A percentile compares a stretch with the other conserved stretches of the same genome.
phyloP scores from a whole-genome alignment of 805 yeast genomes.

The Suhomyces tanzawaensis region DNA sequence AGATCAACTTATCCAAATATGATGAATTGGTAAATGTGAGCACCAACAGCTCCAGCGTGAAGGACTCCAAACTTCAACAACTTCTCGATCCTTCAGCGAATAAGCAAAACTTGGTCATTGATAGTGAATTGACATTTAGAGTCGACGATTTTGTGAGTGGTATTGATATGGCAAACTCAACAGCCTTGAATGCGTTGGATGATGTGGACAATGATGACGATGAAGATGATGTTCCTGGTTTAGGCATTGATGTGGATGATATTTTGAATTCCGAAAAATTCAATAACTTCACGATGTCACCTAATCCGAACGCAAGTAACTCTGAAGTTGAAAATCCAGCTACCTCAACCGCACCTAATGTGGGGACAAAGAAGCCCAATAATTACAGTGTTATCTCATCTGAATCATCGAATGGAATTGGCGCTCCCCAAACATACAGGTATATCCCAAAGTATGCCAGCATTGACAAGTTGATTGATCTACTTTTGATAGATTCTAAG shows the following conservation, averaged over 20 bases:
- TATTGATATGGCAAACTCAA: conserved; percentile 19
- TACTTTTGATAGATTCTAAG: conserved; percentile 68
- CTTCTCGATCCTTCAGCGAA: conserved; percentile 15
- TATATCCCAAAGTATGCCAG: conserved; percentile 46
- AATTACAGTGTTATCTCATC: conserved; percentile 21
- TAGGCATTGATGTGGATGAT: conserved; percentile 44
- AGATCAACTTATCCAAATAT: conserved; percentile 32
- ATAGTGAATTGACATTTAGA: conserved; percentile 32
- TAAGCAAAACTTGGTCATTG: conserved; percentile 27
- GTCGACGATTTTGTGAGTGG: conserved; percentile 36
- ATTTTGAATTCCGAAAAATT: conserved; percentile 40
- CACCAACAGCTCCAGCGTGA: neutral
- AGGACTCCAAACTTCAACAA: conserved; percentile 9
- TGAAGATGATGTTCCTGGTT: conserved; percentile 38
- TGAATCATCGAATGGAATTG: conserved; percentile 9
- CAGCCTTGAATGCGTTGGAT: conserved; percentile 16
- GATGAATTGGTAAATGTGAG: conserved; percentile 25
- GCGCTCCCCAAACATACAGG: conserved; percentile 8
- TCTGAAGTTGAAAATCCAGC: neutral
- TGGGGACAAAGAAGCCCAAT: conserved; percentile 12
- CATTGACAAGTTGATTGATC: conserved; percentile 73
- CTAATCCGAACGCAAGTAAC: conserved; percentile 8
- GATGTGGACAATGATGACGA: conserved; percentile 31
- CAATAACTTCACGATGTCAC: conserved; percentile 25
- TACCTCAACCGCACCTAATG: neutral